Base-by-base conservation (phyloP, 2,329 filamentous ascomycete genomes). In the Apiospora marii region DNA sequence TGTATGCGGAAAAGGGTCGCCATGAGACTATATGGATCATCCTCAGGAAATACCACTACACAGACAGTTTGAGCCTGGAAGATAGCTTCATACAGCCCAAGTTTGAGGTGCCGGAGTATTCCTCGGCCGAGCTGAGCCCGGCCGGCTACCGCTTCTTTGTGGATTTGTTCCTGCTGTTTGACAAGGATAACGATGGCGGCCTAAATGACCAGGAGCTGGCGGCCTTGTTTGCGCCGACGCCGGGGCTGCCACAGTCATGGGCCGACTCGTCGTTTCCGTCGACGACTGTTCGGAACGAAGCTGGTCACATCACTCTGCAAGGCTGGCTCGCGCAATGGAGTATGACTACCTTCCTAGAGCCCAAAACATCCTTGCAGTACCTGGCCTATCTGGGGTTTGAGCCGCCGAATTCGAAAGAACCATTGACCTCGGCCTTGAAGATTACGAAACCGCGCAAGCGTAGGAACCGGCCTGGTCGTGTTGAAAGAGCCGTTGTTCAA, bases 11-110 rank as follows among this genome's bases (percentile, higher is more conserved):
- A 81, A 98, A 98, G 81, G 96, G 96, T 16, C 93, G 96, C 16
- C 96, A 99, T 80, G 96, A 99, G 83, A 99, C 96, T 0, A 96
- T 98, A 61, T 99, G 96, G 96, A 95, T 97, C 74, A 98, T 99
- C 73, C 84, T 99, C 74, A 91, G 96, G 72, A 95, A 96, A 76
- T 98, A 98, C 78, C 94, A 97, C 79, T 98, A 99, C 79, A 98
- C 96, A 0, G 96, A 98, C 84, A 98, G 95, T 81, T 85, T 99
- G 67, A 97, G 94, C 74, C 85, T 99, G 51, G 94, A 96, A 78
- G 95, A 98, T 80, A 93, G 88, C 76, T 98, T 98, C 80, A 87
- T 99, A 34, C 94, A 95, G 77, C 96, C 96, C 22, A 97, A 94
- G 77, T 96, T 98, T 75, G 96, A 99, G 10, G 95, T 99, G 0